Percentiles rank a stretch among this genome's conserved stretches.
phyloP scores from a whole-genome alignment of 768 basidiomycete species.

The Dioszegia aurantiaca region DNA sequence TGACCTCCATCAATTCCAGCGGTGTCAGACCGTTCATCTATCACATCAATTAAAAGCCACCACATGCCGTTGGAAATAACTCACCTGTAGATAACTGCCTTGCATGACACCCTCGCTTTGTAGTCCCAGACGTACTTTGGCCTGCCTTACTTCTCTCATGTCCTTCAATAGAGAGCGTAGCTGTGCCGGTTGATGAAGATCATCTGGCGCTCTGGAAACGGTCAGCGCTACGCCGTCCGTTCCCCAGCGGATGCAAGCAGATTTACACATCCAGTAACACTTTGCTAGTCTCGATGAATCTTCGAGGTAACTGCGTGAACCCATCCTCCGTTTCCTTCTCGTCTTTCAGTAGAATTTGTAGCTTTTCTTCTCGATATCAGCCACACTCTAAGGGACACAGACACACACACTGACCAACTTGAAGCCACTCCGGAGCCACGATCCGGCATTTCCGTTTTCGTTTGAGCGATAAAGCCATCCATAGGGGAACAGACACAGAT shows the following conservation, averaged over 20 bases:
- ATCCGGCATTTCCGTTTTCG: conserved; percentile 92
- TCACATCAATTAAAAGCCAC: no score
- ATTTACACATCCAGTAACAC: conserved; percentile 87
- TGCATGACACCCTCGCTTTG: conserved; percentile 54
- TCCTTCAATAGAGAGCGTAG: conserved; percentile 84
- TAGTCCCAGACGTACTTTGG: conserved; percentile 85
- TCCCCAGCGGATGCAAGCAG: not conserved
- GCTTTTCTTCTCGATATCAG: conserved; percentile 60
- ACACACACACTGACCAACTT: conserved; percentile 62
- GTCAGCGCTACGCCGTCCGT: not conserved
- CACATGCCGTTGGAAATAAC: no score
- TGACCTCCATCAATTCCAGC: conserved; percentile 48
- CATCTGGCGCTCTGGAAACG: conserved; percentile 77
- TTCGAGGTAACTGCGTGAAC: conserved; percentile 79
- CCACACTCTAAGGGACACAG: not conserved
- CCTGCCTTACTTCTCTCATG: conserved; percentile 90
- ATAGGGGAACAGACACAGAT: conserved; percentile 81
- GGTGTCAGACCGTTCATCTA: conserved; percentile 49
- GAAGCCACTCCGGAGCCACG: conserved; percentile 83
- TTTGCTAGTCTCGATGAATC: conserved; percentile 85
- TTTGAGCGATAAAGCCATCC: conserved; percentile 94
- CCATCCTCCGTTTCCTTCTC: conserved; percentile 67
- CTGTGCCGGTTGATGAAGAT: conserved; percentile 78
- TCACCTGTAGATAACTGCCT: conserved; percentile 42
- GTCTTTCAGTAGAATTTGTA: conserved; percentile 68